These are phyloP conservation scores for Sphenostylis stenocarpa DNA, from an alignment of 306 rosid genomes.

Conservation along the genomic window DNA sequence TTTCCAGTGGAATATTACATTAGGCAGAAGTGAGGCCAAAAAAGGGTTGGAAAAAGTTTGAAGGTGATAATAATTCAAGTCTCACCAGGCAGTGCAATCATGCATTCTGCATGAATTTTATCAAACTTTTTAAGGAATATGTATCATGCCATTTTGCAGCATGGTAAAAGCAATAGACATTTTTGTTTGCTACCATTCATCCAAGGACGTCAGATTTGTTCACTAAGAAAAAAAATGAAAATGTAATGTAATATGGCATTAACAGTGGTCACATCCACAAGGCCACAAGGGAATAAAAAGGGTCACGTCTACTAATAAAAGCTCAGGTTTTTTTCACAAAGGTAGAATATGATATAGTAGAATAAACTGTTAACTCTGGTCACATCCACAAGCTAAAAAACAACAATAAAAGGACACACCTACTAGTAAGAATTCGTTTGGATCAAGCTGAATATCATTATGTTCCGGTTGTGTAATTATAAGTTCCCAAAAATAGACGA, in stretches of 20 bases:
- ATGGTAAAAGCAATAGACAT: slow-evolving; percentile 36
- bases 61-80: slow-evolving; percentile 47
- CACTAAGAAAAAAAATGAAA: background rate
- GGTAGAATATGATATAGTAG: background rate
- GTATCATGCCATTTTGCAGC: slow-evolving; percentile 39
- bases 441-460: background rate
- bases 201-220: slow-evolving; percentile 31
- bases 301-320: slow-evolving; percentile 13
- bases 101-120: slow-evolving; percentile 58
- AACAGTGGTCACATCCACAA: slow-evolving; percentile 23
- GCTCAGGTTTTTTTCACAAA: background rate
- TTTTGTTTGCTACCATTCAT: slow-evolving; percentile 34
- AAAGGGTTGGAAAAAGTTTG: slow-evolving; percentile 30
- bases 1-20: slow-evolving; percentile 26
- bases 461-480: background rate
- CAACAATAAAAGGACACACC: background rate
- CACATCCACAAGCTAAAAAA: background rate
- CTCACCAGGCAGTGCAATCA: slow-evolving; percentile 49
- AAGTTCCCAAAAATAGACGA: background rate
- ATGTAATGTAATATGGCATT: background rate
- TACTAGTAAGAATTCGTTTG: background rate
- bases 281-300: background rate
- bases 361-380: background rate
- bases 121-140: slow-evolving; percentile 29
- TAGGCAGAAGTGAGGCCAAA: slow-evolving; percentile 34